Percentiles rank a stretch among this genome's conserved stretches.
Evolutionary conservation across 164 flowering plant species (phyloP).

Genomic region (Pachysandra terminalis): DNA sequence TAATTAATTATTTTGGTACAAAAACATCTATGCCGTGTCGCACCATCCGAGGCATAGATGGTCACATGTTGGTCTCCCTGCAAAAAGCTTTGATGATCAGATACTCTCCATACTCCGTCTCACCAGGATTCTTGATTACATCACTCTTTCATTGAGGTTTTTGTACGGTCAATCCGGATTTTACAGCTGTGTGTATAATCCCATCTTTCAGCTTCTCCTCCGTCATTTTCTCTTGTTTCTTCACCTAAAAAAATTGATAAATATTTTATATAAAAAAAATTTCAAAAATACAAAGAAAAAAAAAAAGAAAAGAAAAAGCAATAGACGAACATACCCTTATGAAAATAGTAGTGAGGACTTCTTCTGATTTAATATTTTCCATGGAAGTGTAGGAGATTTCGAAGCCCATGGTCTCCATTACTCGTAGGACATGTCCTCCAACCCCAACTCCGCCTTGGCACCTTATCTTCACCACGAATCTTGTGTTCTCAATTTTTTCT

Average conservation of each 20-base stretch:
- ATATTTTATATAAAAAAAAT: neutral
- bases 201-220: slow-evolving; percentile 24
- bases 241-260: slow-evolving; percentile 12
- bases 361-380: slow-evolving; percentile 4
- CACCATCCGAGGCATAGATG: too few relatives aligned
- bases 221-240: slow-evolving; percentile 19
- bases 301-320: neutral
- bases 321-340: slow-evolving; percentile 7
- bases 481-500: slow-evolving; percentile 16
- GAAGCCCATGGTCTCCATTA: slow-evolving; percentile 17
- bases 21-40: too few relatives aligned
- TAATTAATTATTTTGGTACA: too few relatives aligned
- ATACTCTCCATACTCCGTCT: too few relatives aligned
- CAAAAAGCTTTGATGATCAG: too few relatives aligned
- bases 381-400: slow-evolving; percentile 13
- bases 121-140: too few relatives aligned
- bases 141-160: slow-evolving; percentile 8
- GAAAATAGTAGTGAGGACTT: slow-evolving; percentile 9
- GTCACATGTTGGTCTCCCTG: too few relatives aligned
- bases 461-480: slow-evolving; percentile 19
- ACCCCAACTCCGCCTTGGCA: slow-evolving; percentile 15
- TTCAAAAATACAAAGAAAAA: too few relatives aligned
- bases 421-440: slow-evolving; percentile 10
- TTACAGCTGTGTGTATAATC: slow-evolving; percentile 19
- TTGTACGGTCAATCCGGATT: slow-evolving; percentile 13